Percentiles rank a stretch among this genome's conserved stretches.
These are phyloP conservation scores for Xerophyta viscosa DNA, from an alignment of 106 monocot genomes.

Conservation along the genomic window DNA sequence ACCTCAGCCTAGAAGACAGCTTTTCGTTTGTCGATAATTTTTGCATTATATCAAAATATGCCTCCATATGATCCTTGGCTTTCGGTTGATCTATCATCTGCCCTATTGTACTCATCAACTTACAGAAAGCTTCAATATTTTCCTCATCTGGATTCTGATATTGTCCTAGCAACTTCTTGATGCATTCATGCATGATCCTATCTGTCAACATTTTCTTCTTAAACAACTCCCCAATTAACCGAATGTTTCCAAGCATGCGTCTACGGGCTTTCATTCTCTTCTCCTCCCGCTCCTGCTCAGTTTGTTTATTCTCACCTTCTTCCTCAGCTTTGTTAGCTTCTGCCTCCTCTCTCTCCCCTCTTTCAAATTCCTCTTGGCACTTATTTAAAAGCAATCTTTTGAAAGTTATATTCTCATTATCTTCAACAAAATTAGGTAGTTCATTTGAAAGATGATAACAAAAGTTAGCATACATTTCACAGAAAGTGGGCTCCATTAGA, in stretches of 20 bases:
- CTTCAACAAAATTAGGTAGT: slow-evolving; percentile 65
- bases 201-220: slow-evolving; percentile 94
- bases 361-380: slow-evolving; percentile 94
- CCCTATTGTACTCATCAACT: slow-evolving; percentile 94
- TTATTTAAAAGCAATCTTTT: slow-evolving; percentile 78
- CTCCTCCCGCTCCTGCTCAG: slow-evolving; percentile 51
- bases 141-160: slow-evolving; percentile 81
- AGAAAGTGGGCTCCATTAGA: slow-evolving; percentile 91
- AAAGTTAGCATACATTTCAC: slow-evolving; percentile 99
- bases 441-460: slow-evolving; percentile 54
- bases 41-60: slow-evolving; percentile 61
- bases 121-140: slow-evolving; percentile 82
- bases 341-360: slow-evolving; percentile 73
- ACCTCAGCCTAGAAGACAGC: slow-evolving; percentile 68
- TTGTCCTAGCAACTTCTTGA: slow-evolving; percentile 67
- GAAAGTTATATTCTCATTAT: slow-evolving; percentile 81
- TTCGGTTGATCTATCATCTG: slow-evolving; percentile 72
- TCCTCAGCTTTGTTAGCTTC: slow-evolving; percentile 72
- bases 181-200: slow-evolving; percentile 96
- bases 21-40: slow-evolving; percentile 60
- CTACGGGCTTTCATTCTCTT: slow-evolving; percentile 62
- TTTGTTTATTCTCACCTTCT: slow-evolving; percentile 62
- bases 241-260: slow-evolving; percentile 88
- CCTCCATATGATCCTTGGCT: slow-evolving; percentile 77
- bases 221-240: slow-evolving; percentile 85